Evolutionary conservation across 306 rosid species (phyloP).

Genomic region (Quercus gilva): DNA sequence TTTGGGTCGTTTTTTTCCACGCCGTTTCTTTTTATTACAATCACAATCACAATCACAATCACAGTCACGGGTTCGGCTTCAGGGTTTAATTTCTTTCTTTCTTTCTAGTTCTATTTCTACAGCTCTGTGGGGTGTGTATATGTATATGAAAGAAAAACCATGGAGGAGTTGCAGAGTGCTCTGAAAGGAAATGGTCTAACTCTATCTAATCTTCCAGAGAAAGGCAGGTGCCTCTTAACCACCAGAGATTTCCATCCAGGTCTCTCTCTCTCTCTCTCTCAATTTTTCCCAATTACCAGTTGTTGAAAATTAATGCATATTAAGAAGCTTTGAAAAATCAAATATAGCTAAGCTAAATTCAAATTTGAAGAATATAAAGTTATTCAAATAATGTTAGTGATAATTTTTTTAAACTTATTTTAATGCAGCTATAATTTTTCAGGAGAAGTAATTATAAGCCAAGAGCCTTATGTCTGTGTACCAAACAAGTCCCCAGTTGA

Average conservation of each 20-base stretch:
- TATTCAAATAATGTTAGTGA: neutral
- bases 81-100: no score
- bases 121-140: no score
- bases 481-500: constrained; percentile 51
- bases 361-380: neutral
- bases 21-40: no score
- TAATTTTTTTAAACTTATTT: neutral
- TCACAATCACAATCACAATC: no score
- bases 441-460: constrained; percentile 76
- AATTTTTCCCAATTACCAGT: neutral
- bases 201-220: constrained; percentile 49
- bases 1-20: no score
- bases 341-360: no score
- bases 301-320: neutral
- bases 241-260: constrained; percentile 64
- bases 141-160: constrained; percentile 4
- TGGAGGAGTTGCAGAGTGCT: constrained; percentile 63
- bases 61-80: no score
- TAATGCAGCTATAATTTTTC: constrained; percentile 22
- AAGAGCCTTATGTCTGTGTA: constrained; percentile 68
- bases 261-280: constrained; percentile 15
- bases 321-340: neutral
- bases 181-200: constrained; percentile 34
- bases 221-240: constrained; percentile 74
- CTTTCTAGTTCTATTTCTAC: no score